Evolutionary conservation across 805 yeast genomes (phyloP).

Genomic region (Ogataea henricii): DNA sequence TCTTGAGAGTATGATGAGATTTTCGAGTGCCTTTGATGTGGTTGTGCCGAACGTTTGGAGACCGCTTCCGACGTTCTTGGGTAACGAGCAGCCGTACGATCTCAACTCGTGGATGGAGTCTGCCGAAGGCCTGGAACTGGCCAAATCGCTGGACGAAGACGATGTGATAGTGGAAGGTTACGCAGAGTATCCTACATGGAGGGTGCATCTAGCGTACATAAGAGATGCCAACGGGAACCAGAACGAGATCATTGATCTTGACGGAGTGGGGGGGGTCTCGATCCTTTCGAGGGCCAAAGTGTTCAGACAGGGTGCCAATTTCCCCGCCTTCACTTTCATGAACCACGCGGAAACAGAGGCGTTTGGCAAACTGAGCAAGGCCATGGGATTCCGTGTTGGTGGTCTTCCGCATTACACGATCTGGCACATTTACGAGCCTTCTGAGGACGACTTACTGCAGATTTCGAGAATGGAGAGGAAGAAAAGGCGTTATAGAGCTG

Average conservation of each 20-base stretch:
- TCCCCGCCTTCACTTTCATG: slow-evolving; percentile 81
- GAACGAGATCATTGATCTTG: slow-evolving; percentile 66
- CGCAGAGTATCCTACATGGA: slow-evolving; percentile 83
- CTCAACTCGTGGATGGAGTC: slow-evolving; percentile 96
- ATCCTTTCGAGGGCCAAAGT: slow-evolving; percentile 73
- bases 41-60: slow-evolving; percentile 94
- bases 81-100: slow-evolving; percentile 92
- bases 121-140: slow-evolving; percentile 69
- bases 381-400: slow-evolving; percentile 80
- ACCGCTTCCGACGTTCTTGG: slow-evolving; percentile 90
- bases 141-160: slow-evolving; percentile 66
- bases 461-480: slow-evolving; percentile 70
- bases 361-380: slow-evolving; percentile 77
- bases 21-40: slow-evolving; percentile 59
- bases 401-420: slow-evolving; percentile 88
- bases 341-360: slow-evolving; percentile 91
- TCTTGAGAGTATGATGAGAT: slow-evolving; percentile 71
- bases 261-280: slow-evolving; percentile 88
- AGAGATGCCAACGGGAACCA: slow-evolving; percentile 63
- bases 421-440: slow-evolving; percentile 91
- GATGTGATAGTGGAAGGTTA: slow-evolving; percentile 89
- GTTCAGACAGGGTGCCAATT: slow-evolving; percentile 77
- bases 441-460: slow-evolving; percentile 76
- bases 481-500: slow-evolving; percentile 43
- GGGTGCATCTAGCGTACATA: slow-evolving; percentile 77